Conservation (phyloP, 768 basidiomycete genomes). For the Leccinum uliginosum region DNA sequence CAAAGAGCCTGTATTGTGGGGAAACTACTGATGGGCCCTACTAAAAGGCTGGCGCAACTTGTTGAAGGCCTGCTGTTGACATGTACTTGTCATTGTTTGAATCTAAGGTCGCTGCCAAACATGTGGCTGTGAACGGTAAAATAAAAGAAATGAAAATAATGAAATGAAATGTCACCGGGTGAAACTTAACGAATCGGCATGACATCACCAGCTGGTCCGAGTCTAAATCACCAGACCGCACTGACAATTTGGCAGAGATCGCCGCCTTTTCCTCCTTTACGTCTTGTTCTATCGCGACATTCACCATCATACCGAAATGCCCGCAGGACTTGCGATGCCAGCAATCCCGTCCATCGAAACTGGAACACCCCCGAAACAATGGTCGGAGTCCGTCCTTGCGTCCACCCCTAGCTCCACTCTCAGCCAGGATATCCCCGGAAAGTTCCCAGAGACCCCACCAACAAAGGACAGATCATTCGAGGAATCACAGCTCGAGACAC, state of each 20-base stretch:
- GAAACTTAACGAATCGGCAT: slow-evolving; percentile 12
- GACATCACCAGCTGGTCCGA: slow-evolving; percentile 24
- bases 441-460: background rate
- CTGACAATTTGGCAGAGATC: slow-evolving; percentile 1
- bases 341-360: slow-evolving; percentile 15
- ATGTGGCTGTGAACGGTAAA: background rate
- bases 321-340: slow-evolving; percentile 8
- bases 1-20: background rate
- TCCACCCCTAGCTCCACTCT: slow-evolving; percentile 1
- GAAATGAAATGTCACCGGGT: slow-evolving; percentile 12
- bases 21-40: background rate
- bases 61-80: background rate
- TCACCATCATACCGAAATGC: slow-evolving; percentile 6
- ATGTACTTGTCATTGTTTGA: slow-evolving; percentile 16
- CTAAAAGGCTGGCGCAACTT: no score
- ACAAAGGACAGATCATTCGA: background rate
- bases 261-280: background rate
- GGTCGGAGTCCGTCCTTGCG: slow-evolving; percentile 17
- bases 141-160: background rate
- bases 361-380: slow-evolving; percentile 15
- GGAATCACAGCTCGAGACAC: background rate
- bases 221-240: slow-evolving; percentile 3
- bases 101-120: slow-evolving; percentile 10
- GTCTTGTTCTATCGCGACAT: background rate
- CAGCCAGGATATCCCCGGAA: background rate